phyloP scores from a whole-genome alignment of 2,329 filamentous ascomycete genomes.

The Tricladium varicosporioides region DNA sequence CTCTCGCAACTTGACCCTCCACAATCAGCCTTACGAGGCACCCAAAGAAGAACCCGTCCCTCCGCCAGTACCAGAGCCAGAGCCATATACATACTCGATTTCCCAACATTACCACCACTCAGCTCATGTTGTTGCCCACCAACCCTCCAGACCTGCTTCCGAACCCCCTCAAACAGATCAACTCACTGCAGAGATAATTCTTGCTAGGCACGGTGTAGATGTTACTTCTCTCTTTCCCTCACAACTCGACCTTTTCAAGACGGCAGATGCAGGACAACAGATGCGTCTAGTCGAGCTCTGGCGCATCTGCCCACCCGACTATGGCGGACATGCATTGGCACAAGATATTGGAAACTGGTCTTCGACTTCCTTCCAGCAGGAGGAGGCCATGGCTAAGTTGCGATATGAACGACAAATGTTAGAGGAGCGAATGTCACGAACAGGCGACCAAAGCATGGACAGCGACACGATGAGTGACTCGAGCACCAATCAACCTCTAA shows the following conservation, averaged over 20 bases:
- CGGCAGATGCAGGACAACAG: conserved; percentile 70
- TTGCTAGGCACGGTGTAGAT: conserved; percentile 68
- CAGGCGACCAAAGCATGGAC: conserved; percentile 45
- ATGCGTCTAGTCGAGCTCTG: conserved; percentile 78
- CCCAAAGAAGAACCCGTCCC: conserved; percentile 34
- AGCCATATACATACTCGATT: conserved; percentile 67
- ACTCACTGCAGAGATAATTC: conserved; percentile 53
- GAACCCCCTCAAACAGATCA: conserved; percentile 49
- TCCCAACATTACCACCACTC: conserved; percentile 86
- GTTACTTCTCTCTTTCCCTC: conserved; percentile 65
- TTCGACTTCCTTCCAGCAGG: conserved; percentile 51
- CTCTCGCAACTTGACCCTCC: conserved; percentile 69
- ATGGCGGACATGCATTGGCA: conserved; percentile 52
- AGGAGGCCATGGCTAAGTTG: conserved; percentile 53
- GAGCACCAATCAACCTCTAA: conserved; percentile 37
- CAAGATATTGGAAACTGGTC: conserved; percentile 58
- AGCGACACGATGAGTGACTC: conserved; percentile 39
- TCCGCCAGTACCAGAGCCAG: conserved; percentile 30
- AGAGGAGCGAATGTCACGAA: conserved; percentile 38
- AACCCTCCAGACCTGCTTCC: conserved; percentile 47
- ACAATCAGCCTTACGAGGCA: conserved; percentile 31
- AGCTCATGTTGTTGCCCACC: conserved; percentile 56
- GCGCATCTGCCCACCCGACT: conserved; percentile 73
- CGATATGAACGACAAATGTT: conserved; percentile 55
- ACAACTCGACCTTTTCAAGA: conserved; percentile 76